These are phyloP conservation scores for Phytopythium montanum DNA, from an alignment of 352 stramenopile species.

Conservation along the genomic window DNA sequence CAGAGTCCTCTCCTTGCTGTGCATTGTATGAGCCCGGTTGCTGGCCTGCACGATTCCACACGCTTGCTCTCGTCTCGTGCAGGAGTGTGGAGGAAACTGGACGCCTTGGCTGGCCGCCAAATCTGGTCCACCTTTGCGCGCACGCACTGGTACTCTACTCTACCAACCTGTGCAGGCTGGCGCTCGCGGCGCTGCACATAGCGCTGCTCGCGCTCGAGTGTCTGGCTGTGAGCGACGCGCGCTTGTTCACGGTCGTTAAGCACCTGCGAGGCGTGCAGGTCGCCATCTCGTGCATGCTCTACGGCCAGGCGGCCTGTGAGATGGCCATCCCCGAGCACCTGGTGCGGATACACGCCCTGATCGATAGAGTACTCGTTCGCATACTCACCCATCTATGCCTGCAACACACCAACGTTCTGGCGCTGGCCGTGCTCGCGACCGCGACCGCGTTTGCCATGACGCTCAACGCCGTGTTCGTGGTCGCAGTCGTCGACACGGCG, in stretches of 20 bases:
- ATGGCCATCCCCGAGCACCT: slow-evolving; percentile 38
- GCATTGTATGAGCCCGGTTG: too few relatives aligned
- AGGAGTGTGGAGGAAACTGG: too few relatives aligned
- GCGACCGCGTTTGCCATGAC: slow-evolving; percentile 52
- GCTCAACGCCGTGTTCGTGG: slow-evolving; percentile 40
- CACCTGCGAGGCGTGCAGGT: slow-evolving; percentile 69
- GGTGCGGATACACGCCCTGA: slow-evolving; percentile 11
- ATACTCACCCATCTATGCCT: too few relatives aligned
- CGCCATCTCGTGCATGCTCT: slow-evolving; percentile 62
- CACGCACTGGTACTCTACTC: slow-evolving; percentile 50
- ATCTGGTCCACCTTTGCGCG: slow-evolving; percentile 56
- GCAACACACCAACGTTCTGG: slow-evolving; percentile 45
- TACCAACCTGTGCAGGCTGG: slow-evolving; percentile 60
- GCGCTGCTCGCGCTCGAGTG: slow-evolving; percentile 60
- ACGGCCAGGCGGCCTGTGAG: slow-evolving; percentile 62
- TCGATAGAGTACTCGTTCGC: too few relatives aligned
- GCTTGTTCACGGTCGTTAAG: slow-evolving; percentile 60
- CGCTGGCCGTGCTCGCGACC: slow-evolving; percentile 20
- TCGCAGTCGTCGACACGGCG: slow-evolving; percentile 34
- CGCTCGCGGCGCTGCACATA: slow-evolving; percentile 59
- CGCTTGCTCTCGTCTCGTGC: too few relatives aligned
- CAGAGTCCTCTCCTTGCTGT: too few relatives aligned
- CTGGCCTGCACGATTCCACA: too few relatives aligned
- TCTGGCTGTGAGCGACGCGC: slow-evolving; percentile 48
- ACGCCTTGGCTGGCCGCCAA: slow-evolving; percentile 35